A percentile compares a stretch with the other conserved stretches of the same genome.
These are phyloP conservation scores for Ustilago hordei DNA, from an alignment of 1,284 basidiomycete species.

Conservation along the genomic window DNA sequence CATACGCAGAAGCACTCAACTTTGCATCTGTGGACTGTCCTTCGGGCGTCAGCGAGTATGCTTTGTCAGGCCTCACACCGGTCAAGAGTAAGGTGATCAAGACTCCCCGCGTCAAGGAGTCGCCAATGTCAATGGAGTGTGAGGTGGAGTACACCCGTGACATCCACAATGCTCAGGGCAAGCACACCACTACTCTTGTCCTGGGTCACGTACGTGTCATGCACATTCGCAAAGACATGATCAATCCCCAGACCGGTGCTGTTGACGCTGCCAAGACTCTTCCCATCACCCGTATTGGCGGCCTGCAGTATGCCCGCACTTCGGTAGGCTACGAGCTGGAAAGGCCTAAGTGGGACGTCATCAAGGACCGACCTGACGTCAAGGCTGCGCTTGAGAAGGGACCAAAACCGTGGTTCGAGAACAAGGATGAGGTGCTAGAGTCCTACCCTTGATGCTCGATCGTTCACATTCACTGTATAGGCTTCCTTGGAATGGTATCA, in stretches of 20 bases:
- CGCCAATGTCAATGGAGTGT: conserved; percentile 61
- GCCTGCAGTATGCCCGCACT: conserved; percentile 50
- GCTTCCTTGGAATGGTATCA: neutral
- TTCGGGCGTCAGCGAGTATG: conserved; percentile 51
- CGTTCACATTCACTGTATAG: neutral
- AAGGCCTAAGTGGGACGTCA: conserved; percentile 47
- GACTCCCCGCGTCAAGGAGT: conserved; percentile 57
- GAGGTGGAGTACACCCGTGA: conserved; percentile 51
- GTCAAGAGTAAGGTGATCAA: conserved; percentile 51
- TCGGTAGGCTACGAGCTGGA: conserved; percentile 50
- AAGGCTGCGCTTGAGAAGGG: conserved; percentile 39
- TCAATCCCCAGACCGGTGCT: conserved; percentile 46
- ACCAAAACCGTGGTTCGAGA: conserved; percentile 38
- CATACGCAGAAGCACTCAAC: conserved; percentile 60
- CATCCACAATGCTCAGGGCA: conserved; percentile 47
- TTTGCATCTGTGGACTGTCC: conserved; percentile 61
- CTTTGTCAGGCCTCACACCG: conserved; percentile 56
- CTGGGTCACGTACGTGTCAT: conserved; percentile 52
- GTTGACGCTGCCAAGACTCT: conserved; percentile 53
- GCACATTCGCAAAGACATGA: conserved; percentile 58
- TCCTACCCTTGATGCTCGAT: conserved; percentile 27
- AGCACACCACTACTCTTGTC: conserved; percentile 58
- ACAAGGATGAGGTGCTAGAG: conserved; percentile 35
- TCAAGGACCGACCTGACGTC: conserved; percentile 46
- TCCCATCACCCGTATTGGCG: conserved; percentile 54